Percentiles rank a stretch among this genome's conserved stretches.
Conservation (phyloP, 148 eudicot species). For the Drosera capensis region DNA sequence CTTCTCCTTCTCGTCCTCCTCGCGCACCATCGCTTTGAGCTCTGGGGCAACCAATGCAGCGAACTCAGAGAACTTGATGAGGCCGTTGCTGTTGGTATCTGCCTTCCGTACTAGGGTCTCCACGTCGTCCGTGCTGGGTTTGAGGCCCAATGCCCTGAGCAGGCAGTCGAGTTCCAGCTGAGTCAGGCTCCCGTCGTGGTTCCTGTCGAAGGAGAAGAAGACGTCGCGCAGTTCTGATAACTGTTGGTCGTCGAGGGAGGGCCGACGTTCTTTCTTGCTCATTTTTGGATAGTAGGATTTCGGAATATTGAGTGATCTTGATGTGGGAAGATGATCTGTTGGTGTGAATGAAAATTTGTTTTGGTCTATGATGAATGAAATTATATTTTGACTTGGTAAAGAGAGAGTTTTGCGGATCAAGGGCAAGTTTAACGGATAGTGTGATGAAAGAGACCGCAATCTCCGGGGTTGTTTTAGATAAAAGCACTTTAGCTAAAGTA, state of each 20-base stretch:
- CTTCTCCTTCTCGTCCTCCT: constrained; percentile 40
- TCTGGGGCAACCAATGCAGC: constrained; percentile 53
- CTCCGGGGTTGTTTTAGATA: too few species aligned
- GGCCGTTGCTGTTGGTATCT: constrained; percentile 49
- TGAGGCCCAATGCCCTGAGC: constrained; percentile 39
- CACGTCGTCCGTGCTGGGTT: constrained; percentile 47
- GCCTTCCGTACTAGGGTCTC: constrained; percentile 41
- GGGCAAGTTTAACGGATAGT: too few species aligned
- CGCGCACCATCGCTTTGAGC: constrained; percentile 45
- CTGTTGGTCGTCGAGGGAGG: constrained; percentile 48
- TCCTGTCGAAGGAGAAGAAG: constrained; percentile 63
- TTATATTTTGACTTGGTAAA: too few species aligned
- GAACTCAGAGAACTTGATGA: constrained; percentile 57
- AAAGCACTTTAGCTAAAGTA: too few species aligned
- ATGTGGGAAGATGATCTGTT: too few species aligned
- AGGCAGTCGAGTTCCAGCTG: constrained; percentile 59
- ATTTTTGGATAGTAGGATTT: too few species aligned
- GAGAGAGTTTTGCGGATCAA: too few species aligned
- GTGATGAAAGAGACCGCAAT: too few species aligned
- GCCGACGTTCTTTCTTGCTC: constrained; percentile 19
- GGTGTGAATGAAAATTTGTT: too few species aligned
- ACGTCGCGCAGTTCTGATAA: constrained; percentile 44
- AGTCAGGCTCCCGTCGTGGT: constrained; percentile 58
- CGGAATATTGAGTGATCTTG: too few species aligned
- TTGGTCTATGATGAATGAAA: too few species aligned